Evolutionary conservation across 2,329 filamentous ascomycete genomes (phyloP), one percentile per base, ranked within the genome.

Genomic region (Claviceps monticola): DNA sequence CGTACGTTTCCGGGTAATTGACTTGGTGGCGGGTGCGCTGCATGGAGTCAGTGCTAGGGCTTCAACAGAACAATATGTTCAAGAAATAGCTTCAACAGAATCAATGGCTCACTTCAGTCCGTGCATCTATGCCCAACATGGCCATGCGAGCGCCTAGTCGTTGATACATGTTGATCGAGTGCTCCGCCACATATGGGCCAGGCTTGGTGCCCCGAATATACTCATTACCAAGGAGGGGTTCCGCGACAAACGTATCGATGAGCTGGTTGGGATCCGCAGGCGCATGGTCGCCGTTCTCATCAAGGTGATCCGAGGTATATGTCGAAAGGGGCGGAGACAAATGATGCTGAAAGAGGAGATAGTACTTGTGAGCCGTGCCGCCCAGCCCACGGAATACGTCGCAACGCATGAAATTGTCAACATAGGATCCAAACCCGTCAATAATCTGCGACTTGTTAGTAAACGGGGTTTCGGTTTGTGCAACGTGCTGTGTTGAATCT

Each of bases 281-380:
- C 38, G 79, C 73, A 1, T 81, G 57, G 1, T 57, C 46, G 39
- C 56, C 55, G 36, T 50, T 56, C 4, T 34, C 45, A 34, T 63
- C 60, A 11, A 62, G 46, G 43, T 60, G 51, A n/a, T 57, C 56
- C 1, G 87, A 87, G 2, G 88, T 95, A 65, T 84, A 96, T 1
- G 90, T 95, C 34, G 86, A 90, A 56, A 78, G 73, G 0, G 91
- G 89, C 1, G 91, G 91, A 13, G 90, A 80, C 48, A 94, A 71
- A 61, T 96, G 91, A 60, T 98, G 93, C 69, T 98, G 93, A 68
- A 98, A 98, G 9, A 98, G 78, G 78, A 97, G 80, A 65, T 98
- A 98, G 68, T 97, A 97, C 68, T 98, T 98, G 74, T 93, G 94
- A 1, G 93, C 93, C 51, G 90, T 82, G 36, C 87, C 88, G 5